Base-by-base conservation (phyloP, 1,139 yeast genomes). In the Martiniozyma asiatica region DNA sequence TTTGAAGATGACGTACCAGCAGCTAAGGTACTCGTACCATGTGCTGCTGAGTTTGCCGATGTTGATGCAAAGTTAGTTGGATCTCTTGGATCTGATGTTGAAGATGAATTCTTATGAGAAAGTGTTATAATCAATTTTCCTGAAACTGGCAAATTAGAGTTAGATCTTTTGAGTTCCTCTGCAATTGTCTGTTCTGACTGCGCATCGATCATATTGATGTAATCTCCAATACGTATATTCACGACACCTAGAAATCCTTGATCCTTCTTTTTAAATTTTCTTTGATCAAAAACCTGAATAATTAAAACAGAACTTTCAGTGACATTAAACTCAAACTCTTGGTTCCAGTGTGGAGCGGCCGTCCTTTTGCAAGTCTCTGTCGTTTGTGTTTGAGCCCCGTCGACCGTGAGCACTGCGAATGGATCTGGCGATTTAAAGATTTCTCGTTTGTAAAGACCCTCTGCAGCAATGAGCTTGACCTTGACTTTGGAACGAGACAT, bases 211-310 rank as follows among this genome's bases (percentile, higher is more conserved):
- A 85, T 60, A 53, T 85, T 94, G 38, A 89, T 69, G 24, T 82
- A 87, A 54, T 89, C 97, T 27, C 93, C 92, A 25, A 87, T 72
- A 44, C 94, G 68, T 32, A 89, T 71, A 56, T 89, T 92, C 37
- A 92, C 92, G 14, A 89, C 98, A 36, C 99, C 99, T 32, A 89
- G 63, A 46, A 89, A 89, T n/a, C 98, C 98, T 56, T 89, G 98
- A 53, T 89, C 98, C 68, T 85, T 87, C 75, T 85, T 85, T 55
- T 89, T 89, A 61, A 89, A 89, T 58, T 89, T 89, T 53, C 85
- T 87, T 56, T 87, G 97, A 55, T 89, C 98, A 57, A 92, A 89
- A 11, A 89, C 92, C 55, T 89, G 98, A 40, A 89, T 75, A 7
- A 92, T 94, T 35, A 89, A 63, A 27, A 87, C 82, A 13, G 94